Evolutionary conservation across 257 asterid genomes (phyloP), one percentile per base, ranked within the genome.

Genomic region (Rhazya stricta): DNA sequence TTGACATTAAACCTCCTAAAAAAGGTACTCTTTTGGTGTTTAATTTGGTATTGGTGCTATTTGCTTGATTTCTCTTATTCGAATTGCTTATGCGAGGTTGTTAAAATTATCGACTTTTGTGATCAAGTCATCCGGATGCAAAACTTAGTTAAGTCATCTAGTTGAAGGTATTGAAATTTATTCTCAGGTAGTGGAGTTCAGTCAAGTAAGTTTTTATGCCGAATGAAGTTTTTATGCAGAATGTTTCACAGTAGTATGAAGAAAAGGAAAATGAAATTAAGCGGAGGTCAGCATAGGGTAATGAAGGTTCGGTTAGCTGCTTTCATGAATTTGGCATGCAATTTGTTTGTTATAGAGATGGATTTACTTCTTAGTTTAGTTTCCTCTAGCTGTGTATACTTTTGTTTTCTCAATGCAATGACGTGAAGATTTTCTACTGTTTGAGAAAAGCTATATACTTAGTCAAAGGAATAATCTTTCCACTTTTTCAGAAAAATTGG

Each of bases 1-100:
- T 79, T 68, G 85, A 85, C 62, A 56, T 63, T 74, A 71, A 74
- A 66, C 79, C 81, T 76, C 82, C 78, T 66, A 82, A 83, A 41
- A 43, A 63, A 85, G 95, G 97, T 91, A 75, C 60, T 53, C 36
- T 58, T 65, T 51, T 16, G 36, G 36, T 68, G 69, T 48, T 58
- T 60, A 43, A 36, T 36, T 56, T 41, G 48, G 25, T 36, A 1
- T 74, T 3, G 61, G 34, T 29, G 6, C 4, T 37, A 25, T 23
- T 66, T 3, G 1, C 30, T 36, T 80, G 60, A 5, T 58, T 72
- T 10, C n/a, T 48, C 18, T 7, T 41, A 4, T 9, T 3, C 13
- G 30, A 21, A 10, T 65, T 21, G 16, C 13, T 30, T 41, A 3
- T 61, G 23, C 21, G 21, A 32, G 34, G 25, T 68, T 68, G 37